These are phyloP conservation scores for Mucor circinelloides DNA, from an alignment of 371 early-diverging fungal genomes.

Conservation along the genomic window DNA sequence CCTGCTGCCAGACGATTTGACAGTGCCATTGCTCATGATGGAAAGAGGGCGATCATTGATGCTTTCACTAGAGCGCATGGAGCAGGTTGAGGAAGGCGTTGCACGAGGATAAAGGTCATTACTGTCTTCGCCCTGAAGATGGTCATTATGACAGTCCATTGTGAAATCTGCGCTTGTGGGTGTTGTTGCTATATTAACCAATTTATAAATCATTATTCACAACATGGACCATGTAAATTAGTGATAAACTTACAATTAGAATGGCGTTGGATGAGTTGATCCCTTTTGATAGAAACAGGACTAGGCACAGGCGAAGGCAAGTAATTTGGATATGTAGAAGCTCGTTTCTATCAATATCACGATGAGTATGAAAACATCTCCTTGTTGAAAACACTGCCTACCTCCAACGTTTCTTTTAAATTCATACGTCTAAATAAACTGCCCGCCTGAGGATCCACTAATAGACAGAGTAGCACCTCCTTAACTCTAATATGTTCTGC, in stretches of 20 bases:
- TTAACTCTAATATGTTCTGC: constrained; percentile 57
- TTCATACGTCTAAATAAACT: constrained; percentile 50
- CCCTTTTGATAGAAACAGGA: constrained; percentile 12
- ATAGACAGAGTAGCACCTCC: constrained; percentile 53
- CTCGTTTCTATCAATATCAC: constrained; percentile 14
- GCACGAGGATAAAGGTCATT: constrained; percentile 3
- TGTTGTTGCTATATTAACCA: constrained; percentile 18
- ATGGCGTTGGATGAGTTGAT: constrained; percentile 13
- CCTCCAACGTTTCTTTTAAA: constrained; percentile 39
- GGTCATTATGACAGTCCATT: constrained; percentile 3
- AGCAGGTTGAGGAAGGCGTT: constrained; percentile 12
- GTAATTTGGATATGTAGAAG: neutral
- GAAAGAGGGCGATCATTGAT: constrained; percentile 18
- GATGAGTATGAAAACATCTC: neutral
- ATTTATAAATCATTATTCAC: neutral
- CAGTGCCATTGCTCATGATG: constrained; percentile 17
- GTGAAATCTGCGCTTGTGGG: constrained; percentile 2
- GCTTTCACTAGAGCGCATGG: constrained; percentile 24
- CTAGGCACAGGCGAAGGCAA: constrained; percentile 19
- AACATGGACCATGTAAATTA: neutral
- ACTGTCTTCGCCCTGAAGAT: constrained; percentile 5
- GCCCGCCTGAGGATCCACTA: constrained; percentile 57
- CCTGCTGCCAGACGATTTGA: constrained; percentile 20
- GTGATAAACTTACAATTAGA: constrained; percentile 18
- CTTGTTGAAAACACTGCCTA: neutral